Conservation (phyloP, 2,329 filamentous ascomycete genomes). For the Aspergillus texensis region DNA sequence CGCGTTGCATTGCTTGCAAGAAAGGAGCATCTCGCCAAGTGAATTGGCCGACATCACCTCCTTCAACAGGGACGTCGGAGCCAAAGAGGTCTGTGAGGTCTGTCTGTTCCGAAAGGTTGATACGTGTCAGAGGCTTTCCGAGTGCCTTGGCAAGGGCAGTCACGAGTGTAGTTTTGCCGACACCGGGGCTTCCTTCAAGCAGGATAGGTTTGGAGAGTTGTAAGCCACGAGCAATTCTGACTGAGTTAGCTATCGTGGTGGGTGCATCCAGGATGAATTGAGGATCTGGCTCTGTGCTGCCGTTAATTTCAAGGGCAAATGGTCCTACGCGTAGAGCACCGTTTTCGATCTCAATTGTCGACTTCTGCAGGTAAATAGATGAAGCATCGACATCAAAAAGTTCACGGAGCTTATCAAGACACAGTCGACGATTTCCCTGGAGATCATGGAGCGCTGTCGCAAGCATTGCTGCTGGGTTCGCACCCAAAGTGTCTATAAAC, state of each 20-base stretch:
- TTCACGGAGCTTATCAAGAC: slow-evolving; percentile 70
- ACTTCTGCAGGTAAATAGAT: slow-evolving; percentile 65
- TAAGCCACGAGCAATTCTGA: slow-evolving; percentile 86
- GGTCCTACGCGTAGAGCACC: slow-evolving; percentile 68
- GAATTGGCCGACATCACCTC: slow-evolving; percentile 86
- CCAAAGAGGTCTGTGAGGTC: slow-evolving; percentile 97
- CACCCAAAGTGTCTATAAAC: slow-evolving; percentile 92
- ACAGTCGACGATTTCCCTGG: slow-evolving; percentile 69
- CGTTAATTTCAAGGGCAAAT: slow-evolving; percentile 67
- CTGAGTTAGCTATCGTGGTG: slow-evolving; percentile 85
- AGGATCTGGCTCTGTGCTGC: slow-evolving; percentile 54
- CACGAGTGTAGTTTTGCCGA: slow-evolving; percentile 94
- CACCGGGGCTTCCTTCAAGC: slow-evolving; percentile 94
- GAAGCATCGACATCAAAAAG: slow-evolving; percentile 67
- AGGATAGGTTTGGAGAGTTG: slow-evolving; percentile 89
- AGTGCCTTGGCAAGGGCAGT: slow-evolving; percentile 79
- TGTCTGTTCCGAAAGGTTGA: slow-evolving; percentile 97
- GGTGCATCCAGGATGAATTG: slow-evolving; percentile 82
- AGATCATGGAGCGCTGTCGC: slow-evolving; percentile 72
- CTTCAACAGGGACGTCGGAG: slow-evolving; percentile 92
- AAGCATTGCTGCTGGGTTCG: slow-evolving; percentile 87
- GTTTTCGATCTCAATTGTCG: slow-evolving; percentile 60
- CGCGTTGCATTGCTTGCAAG: slow-evolving; percentile 91
- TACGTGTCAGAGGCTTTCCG: slow-evolving; percentile 81
- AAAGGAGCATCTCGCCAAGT: slow-evolving; percentile 96